phyloP scores from a whole-genome alignment of 2,329 filamentous ascomycete genomes.

The Arthrobotrys entomopaga region DNA sequence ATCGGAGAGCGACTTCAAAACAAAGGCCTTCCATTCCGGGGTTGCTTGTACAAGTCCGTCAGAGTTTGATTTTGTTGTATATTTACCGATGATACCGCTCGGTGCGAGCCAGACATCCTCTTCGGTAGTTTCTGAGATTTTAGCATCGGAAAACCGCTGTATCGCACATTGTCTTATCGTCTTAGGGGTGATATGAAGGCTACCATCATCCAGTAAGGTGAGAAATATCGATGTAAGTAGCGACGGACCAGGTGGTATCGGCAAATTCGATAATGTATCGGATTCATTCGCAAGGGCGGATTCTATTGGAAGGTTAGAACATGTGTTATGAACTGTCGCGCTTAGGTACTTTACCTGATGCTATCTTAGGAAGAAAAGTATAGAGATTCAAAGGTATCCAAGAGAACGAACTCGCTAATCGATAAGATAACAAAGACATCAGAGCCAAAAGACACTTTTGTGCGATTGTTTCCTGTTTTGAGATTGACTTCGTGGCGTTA shows the following conservation, averaged over 20 bases:
- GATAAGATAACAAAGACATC: conserved; percentile 50
- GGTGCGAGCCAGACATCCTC: conserved; percentile 50
- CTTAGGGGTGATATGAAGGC: conserved; percentile 35
- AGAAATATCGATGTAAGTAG: conserved; percentile 43
- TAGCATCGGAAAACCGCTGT: conserved; percentile 13
- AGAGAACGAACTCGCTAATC: conserved; percentile 35
- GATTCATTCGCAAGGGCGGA: background rate
- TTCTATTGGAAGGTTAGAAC: conserved; percentile 12
- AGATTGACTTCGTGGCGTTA: conserved; percentile 9
- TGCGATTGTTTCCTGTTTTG: conserved; percentile 40
- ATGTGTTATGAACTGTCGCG: background rate
- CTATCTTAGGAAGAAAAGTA: conserved; percentile 34
- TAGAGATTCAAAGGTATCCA: conserved; percentile 51
- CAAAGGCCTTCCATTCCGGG: conserved; percentile 51
- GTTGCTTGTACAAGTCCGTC: conserved; percentile 27
- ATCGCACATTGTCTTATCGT: conserved; percentile 35
- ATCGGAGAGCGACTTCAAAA: conserved; percentile 41
- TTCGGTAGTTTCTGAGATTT: conserved; percentile 19
- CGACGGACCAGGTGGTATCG: conserved; percentile 23
- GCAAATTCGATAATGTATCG: conserved; percentile 36
- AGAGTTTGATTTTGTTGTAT: conserved; percentile 3
- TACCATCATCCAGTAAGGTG: conserved; percentile 37
- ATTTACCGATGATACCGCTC: conserved; percentile 38
- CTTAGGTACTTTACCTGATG: background rate
- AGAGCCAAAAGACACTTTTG: conserved; percentile 42